Evolutionary conservation across 1,139 yeast genomes (phyloP), one percentile per base, ranked within the genome.

Genomic region (Wickerhamomyces sp.): DNA sequence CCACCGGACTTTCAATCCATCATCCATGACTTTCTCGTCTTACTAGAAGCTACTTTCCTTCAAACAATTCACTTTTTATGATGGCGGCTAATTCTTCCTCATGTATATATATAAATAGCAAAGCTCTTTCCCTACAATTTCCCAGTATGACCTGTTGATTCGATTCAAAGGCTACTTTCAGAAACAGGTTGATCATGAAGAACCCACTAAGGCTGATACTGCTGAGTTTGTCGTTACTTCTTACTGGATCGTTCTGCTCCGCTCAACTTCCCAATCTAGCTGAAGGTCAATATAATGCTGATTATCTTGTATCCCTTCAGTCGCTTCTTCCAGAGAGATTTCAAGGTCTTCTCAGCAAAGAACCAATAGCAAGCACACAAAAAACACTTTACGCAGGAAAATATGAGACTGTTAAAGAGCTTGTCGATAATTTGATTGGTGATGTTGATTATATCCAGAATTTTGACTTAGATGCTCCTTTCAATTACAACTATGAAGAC

Each of bases 401-500:
- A n/a, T 45, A 33, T 26, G 26, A 26, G 6, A 41, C 44, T 26
- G 33, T 46, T 13, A 44, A 43, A 34, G 49, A 44, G 7, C 39
- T 44, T 27, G 43, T 46, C 2, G 15, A 15, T 2, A 37, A 31
- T 10, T 29, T 45, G 9, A n/a, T 47, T 27, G 47, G 47, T 6
- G 45, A 45, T 41, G 44, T 49, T 10, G 35, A 32, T 3, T 41
- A 34, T 11, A 37, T 50, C 10, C 40, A 43, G 11, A 15, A 33
- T 8, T 48, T 48, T 27, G 27, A 50, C 32, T 34, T 45, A 4
- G 13, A 35, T 5, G 29, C 42, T 23, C 46, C 48, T 2, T 34
- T 29, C 36, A 37, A 44, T 27, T 44, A 43, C 30, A 35, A 43
- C 10, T 38, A 27, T 14, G 37, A 44, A 9, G 54, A 49, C 32